Evolutionary conservation across 768 basidiomycete species (phyloP).

Genomic region (Tricholoma terreum): DNA sequence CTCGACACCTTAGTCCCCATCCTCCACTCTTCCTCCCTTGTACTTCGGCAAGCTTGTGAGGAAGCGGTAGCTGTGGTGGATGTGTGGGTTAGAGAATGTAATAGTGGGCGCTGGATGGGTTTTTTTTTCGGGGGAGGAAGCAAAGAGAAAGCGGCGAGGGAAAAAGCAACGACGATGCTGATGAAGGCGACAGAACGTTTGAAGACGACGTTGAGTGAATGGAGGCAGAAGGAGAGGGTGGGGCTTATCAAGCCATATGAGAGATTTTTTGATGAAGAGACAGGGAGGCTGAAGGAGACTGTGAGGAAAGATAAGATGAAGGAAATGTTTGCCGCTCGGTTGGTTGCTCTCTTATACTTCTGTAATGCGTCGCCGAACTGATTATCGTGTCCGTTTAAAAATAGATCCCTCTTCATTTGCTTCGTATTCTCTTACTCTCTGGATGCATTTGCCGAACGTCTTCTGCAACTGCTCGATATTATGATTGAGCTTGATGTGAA

Average conservation of each 20-base stretch:
- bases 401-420: slow-evolving; percentile 42
- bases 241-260: slow-evolving; percentile 39
- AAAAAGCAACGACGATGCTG: slow-evolving; percentile 26
- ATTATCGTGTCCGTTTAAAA: not conserved
- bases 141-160: slow-evolving; percentile 16
- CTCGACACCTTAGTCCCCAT: slow-evolving; percentile 41
- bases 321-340: slow-evolving; percentile 42
- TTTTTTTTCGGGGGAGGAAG: slow-evolving; percentile 20
- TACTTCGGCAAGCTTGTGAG: slow-evolving; percentile 32
- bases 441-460: slow-evolving; percentile 37
- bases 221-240: slow-evolving; percentile 33
- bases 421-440: slow-evolving; percentile 45
- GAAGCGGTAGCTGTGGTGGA: slow-evolving; percentile 17
- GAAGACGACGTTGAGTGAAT: slow-evolving; percentile 26
- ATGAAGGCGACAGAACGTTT: slow-evolving; percentile 23
- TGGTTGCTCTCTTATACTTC: not conserved
- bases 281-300: slow-evolving; percentile 25
- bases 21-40: slow-evolving; percentile 32
- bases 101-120: slow-evolving; percentile 33
- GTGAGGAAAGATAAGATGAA: slow-evolving; percentile 11
- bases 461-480: slow-evolving; percentile 30
- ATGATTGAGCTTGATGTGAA: slow-evolving; percentile 32
- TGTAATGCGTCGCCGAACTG: not conserved
- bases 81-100: slow-evolving; percentile 36
- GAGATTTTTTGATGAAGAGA: slow-evolving; percentile 37